Base-by-base conservation (phyloP, 2,329 filamentous ascomycete species). In the Aschersonia sp. region DNA sequence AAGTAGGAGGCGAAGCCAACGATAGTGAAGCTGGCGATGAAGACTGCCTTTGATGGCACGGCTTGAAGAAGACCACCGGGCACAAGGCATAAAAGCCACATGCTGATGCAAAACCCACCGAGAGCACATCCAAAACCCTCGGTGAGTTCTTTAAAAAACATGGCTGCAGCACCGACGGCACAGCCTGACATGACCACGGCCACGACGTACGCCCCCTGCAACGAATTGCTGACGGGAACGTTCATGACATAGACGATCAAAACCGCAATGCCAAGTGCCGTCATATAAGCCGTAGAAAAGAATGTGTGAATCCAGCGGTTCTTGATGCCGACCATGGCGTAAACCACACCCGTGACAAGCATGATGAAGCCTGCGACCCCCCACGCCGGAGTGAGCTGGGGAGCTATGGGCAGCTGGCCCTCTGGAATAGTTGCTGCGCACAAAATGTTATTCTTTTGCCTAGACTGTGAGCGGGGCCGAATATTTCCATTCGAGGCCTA, bases 231-330 rank as follows among this genome's bases (percentile, higher is more conserved):
- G 40, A 94, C 76, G 0, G 89, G 88, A 0, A 82, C 76, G 48
- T 74, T 82, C 84, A 94, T 92, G 40, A 96, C 82, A 61, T 96
- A 96, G 43, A 94, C 65, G 48, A 96, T 87, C 29, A 97, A 70
- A 2, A 95, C 84, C 0, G 84, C 79, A 9, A 92, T 81, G 12
- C 84, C 80, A 38, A 96, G 67, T 43, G 81, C 77, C 29, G 78
- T 73, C 30, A 92, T 69, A 56, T 85, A 89, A 4, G 79, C 85
- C 1, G 83, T 78, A 10, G 89, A 92, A 49, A 94, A 75, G 62
- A 85, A 94, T 12, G 85, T 81, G 59, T 92, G 84, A 9, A 91
- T 74, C 77, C 77, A 82, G 62, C 76, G 74, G 58, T 87, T 87
- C 64, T 87, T 91, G 58, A 94, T 87, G 1, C 89, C 89, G 54